These are phyloP conservation scores for Fusarium equiseti DNA, from an alignment of 2,329 filamentous ascomycete species.

Conservation along the genomic window DNA sequence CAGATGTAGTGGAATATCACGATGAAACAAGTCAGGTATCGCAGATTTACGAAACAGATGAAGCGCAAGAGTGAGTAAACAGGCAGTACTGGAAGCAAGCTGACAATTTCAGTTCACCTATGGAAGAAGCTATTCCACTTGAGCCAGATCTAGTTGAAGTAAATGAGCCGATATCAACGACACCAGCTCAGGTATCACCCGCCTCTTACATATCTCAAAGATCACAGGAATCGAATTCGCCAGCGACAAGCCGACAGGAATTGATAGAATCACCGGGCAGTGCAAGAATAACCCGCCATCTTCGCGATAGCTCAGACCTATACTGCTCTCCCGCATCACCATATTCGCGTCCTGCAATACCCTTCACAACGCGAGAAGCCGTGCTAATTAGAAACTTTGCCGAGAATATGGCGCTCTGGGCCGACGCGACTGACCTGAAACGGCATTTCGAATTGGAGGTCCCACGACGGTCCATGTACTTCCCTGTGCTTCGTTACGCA, in stretches of 20 bases:
- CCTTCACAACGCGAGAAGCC: neutral
- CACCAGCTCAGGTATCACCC: neutral
- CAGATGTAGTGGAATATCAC: neutral
- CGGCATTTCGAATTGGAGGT: constrained; percentile 2
- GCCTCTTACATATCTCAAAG: no score
- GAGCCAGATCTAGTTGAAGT: neutral
- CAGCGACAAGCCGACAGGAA: neutral
- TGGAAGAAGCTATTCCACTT: neutral
- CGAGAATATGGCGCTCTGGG: constrained; percentile 1
- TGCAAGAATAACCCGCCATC: neutral
- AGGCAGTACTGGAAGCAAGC: neutral
- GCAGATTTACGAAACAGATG: neutral
- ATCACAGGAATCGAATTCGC: neutral
- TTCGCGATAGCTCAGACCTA: neutral
- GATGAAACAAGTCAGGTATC: constrained; percentile 1
- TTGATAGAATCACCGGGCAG: neutral
- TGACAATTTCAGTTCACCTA: neutral
- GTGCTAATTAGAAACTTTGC: neutral
- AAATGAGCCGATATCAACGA: neutral
- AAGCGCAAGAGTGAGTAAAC: neutral
- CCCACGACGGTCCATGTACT: neutral
- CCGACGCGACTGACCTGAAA: neutral
- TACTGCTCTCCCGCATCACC: neutral
- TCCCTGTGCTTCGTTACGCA: neutral
- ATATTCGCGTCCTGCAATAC: neutral